Conservation (phyloP, 441 rosid species). For the Lepidium campestre region DNA sequence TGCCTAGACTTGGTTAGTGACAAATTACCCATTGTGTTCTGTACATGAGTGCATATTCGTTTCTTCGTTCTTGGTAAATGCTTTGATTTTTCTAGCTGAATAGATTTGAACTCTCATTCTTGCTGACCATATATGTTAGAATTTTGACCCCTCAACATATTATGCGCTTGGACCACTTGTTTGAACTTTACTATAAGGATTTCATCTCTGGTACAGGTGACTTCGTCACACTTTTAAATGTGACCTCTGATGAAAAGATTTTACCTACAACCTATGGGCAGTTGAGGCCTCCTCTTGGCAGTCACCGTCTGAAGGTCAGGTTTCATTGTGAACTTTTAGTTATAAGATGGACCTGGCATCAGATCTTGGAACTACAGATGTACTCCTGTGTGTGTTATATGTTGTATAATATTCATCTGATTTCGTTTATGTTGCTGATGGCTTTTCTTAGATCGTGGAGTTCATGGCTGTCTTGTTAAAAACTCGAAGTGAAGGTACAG, state of each 20-base stretch:
- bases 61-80: not conserved
- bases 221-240: constrained; percentile 62
- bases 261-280: constrained; percentile 93
- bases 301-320: constrained; percentile 94
- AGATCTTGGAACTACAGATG: not conserved
- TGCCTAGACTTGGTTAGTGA: constrained; percentile 85
- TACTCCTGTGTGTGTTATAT: not conserved
- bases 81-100: not conserved
- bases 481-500: constrained; percentile 74
- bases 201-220: constrained; percentile 47
- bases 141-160: constrained; percentile 2
- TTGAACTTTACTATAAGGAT: constrained; percentile 6
- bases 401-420: not conserved
- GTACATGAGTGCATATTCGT: not conserved
- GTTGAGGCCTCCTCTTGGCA: constrained; percentile 94
- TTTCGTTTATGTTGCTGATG: not conserved
- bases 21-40: constrained; percentile 1
- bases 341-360: not conserved
- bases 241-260: constrained; percentile 69
- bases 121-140: not conserved
- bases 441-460: constrained; percentile 40
- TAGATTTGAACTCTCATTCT: constrained; percentile 4
- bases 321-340: constrained; percentile 11
- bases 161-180: not conserved
- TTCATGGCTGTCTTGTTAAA: constrained; percentile 80